Percentiles rank a stretch among this genome's conserved stretches.
Conservation (phyloP, 441 rosid genomes). For the Viola pubescens region DNA sequence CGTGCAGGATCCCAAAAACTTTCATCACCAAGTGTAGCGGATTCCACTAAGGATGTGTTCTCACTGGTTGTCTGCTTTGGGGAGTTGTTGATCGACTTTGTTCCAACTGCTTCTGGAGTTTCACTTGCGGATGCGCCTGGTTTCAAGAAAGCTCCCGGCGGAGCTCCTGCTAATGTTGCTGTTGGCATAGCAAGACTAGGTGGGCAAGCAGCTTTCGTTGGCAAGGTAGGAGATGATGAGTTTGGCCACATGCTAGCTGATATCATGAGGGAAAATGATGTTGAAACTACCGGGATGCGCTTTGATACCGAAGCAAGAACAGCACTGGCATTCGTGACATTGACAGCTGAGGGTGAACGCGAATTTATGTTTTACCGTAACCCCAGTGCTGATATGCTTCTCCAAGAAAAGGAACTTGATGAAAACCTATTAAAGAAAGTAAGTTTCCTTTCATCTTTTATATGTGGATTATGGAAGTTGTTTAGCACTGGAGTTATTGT, state of each 20-base stretch:
- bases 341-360: slow-evolving; percentile 81
- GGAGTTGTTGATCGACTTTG: too few species aligned
- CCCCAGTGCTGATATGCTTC: slow-evolving; percentile 71
- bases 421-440: slow-evolving; percentile 27
- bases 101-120: too few species aligned
- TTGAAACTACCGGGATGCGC: slow-evolving; percentile 58
- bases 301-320: slow-evolving; percentile 66
- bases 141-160: too few species aligned
- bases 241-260: slow-evolving; percentile 74
- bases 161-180: too few species aligned
- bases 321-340: slow-evolving; percentile 72
- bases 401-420: slow-evolving; percentile 43
- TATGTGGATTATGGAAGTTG: too few species aligned
- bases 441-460: not conserved
- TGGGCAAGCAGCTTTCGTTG: too few species aligned
- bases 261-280: slow-evolving; percentile 57
- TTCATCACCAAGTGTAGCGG: too few species aligned
- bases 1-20: too few species aligned
- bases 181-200: too few species aligned
- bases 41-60: too few species aligned
- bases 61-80: too few species aligned
- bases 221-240: slow-evolving; percentile 81
- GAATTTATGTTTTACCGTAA: slow-evolving; percentile 81
- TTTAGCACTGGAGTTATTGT: not conserved
- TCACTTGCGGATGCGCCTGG: too few species aligned